Conservation (phyloP, 1,284 basidiomycete species). For the Phylloporus sp. region DNA sequence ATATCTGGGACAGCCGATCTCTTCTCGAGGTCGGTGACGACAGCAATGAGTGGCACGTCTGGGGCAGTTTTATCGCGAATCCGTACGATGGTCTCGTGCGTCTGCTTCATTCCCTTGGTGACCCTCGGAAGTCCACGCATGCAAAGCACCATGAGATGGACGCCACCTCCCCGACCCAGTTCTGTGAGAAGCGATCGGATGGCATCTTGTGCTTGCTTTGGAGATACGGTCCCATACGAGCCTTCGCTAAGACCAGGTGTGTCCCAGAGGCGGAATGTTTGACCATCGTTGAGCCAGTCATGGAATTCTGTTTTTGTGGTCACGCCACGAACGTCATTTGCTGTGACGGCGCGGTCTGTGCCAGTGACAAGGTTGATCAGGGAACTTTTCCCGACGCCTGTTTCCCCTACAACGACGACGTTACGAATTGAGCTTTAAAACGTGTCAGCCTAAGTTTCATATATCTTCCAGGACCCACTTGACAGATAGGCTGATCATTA, state of each 20-base stretch:
- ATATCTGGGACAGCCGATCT: constrained; percentile 28
- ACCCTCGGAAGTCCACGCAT: constrained; percentile 40
- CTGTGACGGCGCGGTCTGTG: constrained; percentile 26
- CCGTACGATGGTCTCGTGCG: constrained; percentile 36
- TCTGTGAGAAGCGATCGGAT: constrained; percentile 37
- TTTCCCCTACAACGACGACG: constrained; percentile 40
- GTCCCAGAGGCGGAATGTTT: constrained; percentile 43
- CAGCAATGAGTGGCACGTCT: constrained; percentile 33
- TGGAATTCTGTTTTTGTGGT: constrained; percentile 35
- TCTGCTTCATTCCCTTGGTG: constrained; percentile 38
- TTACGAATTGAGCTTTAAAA: constrained; percentile 36
- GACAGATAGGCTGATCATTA: constrained; percentile 17
- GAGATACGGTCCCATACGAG: constrained; percentile 34
- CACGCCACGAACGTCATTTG: constrained; percentile 42
- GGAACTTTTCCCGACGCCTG: constrained; percentile 44
- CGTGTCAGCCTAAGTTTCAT: constrained; percentile 16
- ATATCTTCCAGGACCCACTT: constrained; percentile 14
- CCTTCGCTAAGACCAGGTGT: constrained; percentile 44
- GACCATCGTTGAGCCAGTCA: constrained; percentile 28
- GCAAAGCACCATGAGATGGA: constrained; percentile 42
- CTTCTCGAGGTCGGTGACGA: constrained; percentile 47
- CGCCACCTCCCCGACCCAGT: constrained; percentile 29
- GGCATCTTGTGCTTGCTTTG: constrained; percentile 38
- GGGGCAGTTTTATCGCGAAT: constrained; percentile 32
- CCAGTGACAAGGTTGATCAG: constrained; percentile 41